A percentile compares a stretch with the other conserved stretches of the same genome.
Conservation (phyloP, 768 basidiomycete species). For the Russula earlei region DNA sequence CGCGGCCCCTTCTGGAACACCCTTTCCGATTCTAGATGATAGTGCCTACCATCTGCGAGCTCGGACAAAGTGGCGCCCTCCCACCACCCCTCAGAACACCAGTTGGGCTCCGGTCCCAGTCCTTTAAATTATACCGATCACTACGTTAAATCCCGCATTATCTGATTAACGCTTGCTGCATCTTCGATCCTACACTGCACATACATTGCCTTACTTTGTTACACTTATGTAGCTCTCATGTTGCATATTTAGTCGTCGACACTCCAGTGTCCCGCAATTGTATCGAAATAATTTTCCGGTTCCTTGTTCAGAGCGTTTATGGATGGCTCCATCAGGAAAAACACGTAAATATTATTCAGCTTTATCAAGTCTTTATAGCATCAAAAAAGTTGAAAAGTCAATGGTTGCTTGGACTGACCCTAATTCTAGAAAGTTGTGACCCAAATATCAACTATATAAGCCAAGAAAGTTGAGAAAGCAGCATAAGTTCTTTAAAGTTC, state of each 20-base stretch:
- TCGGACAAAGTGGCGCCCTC: not conserved
- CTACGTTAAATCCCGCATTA: conserved; percentile 15
- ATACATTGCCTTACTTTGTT: conserved; percentile 14
- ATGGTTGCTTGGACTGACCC: too few species aligned
- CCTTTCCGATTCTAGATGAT: not conserved
- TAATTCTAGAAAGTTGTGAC: too few species aligned
- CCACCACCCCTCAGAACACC: conserved; percentile 4
- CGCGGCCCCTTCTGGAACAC: not conserved
- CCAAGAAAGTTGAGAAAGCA: too few species aligned
- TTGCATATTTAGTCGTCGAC: conserved; percentile 15
- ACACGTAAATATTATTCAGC: too few species aligned
- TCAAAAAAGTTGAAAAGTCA: too few species aligned
- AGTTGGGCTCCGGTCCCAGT: not conserved
- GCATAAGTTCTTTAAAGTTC: too few species aligned
- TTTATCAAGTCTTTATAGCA: too few species aligned
- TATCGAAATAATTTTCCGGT: conserved; percentile 9
- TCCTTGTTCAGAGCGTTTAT: too few species aligned
- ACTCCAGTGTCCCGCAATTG: conserved; percentile 8
- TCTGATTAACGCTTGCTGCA: conserved; percentile 16
- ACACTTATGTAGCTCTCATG: conserved; percentile 19
- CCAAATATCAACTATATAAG: too few species aligned
- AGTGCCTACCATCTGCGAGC: not conserved
- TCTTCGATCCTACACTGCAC: conserved; percentile 7
- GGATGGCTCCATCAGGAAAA: too few species aligned
- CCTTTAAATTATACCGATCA: conserved; percentile 17